phyloP scores from a whole-genome alignment of 352 stramenopile species.

The Phytophthora meadii region DNA sequence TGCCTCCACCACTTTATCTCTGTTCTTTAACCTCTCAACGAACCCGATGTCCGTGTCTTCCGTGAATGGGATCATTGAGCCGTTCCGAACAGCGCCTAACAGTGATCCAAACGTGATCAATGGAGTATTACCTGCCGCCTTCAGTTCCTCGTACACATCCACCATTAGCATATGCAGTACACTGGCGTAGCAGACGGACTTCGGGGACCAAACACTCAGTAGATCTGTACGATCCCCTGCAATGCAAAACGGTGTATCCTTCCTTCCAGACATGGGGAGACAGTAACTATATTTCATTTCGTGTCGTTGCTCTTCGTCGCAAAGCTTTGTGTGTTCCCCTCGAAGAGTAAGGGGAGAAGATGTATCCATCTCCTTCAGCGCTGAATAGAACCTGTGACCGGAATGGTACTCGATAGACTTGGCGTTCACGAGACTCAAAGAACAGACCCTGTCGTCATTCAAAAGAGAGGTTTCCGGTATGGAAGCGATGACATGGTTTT shows the following conservation, averaged over 20 bases:
- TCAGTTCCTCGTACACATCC: slow-evolving; percentile 57
- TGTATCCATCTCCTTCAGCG: slow-evolving; percentile 23
- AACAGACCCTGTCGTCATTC: slow-evolving; percentile 10
- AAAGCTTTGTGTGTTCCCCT: slow-evolving; percentile 29
- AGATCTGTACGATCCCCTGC: slow-evolving; percentile 53
- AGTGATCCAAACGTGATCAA: slow-evolving; percentile 52
- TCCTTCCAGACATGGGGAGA: slow-evolving; percentile 52
- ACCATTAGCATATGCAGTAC: slow-evolving; percentile 62
- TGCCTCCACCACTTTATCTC: slow-evolving; percentile 16
- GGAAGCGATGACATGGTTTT: slow-evolving; percentile 3
- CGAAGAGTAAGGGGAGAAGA: slow-evolving; percentile 19
- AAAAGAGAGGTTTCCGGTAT: slow-evolving; percentile 8
- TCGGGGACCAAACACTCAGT: slow-evolving; percentile 25
- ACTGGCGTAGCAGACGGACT: slow-evolving; percentile 53
- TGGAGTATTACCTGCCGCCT: slow-evolving; percentile 29
- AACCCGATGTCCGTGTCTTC: slow-evolving; percentile 60
- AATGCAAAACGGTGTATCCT: slow-evolving; percentile 50
- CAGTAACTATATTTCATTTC: slow-evolving; percentile 39
- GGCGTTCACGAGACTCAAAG: not conserved
- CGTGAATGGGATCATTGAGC: slow-evolving; percentile 58
- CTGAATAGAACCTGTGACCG: slow-evolving; percentile 28
- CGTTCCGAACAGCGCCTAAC: slow-evolving; percentile 52
- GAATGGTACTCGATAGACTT: slow-evolving; percentile 30
- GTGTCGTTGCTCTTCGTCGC: slow-evolving; percentile 11
- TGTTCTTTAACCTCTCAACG: slow-evolving; percentile 21